Base-by-base conservation (phyloP, 129 eudicot species). In the Silybum marianum region DNA sequence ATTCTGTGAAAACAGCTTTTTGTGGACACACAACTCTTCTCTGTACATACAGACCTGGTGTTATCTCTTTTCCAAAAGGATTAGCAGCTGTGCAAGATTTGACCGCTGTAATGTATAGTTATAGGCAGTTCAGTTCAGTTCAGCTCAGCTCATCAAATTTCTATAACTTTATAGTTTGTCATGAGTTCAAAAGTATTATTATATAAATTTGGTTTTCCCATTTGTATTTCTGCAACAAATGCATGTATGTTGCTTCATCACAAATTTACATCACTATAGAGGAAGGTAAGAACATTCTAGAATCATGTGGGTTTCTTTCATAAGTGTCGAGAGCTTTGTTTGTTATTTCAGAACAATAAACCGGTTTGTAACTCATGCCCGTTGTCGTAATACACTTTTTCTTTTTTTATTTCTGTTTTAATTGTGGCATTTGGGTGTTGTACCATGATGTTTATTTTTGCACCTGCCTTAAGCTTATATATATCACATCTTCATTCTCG, bases 21-120 rank as follows among this genome's bases (percentile, higher is more conserved):
- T 75, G 88, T 88, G 91, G 99, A 95, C 81, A 95, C 99, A 30
- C 99, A 95, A 81, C 94, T 95, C 85, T 95, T 95, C 91, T 92
- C 98, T 76, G 99, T 91, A 80, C 99, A 95, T 89, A 95, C 99
- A 66, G 99, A 95, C 85, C 90, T 95, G 82, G 94, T 91, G 70
- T 90, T 95, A 70, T 92, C 99, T 79, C 89, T 95, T 77, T 92
- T 90, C 88, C 99, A 95, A 86, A 95, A 95, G 91, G 98, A 95
- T 81, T 95, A 91, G 86, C 23, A 42, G 84, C 32, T 72, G 66
- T 39, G 23, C 77, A 78, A 76, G 69, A 22, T 7, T 79, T 81
- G 88, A 73, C 58, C 58, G 48, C 81, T 87, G 86, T 81, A 82
- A 77, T 77, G 78, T 84, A 67, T 75, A 75, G 69, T 82, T 80